A percentile compares a stretch with the other conserved stretches of the same genome.
These are phyloP conservation scores for Peronospora belbahrii DNA, from an alignment of 352 stramenopile genomes.

Conservation along the genomic window DNA sequence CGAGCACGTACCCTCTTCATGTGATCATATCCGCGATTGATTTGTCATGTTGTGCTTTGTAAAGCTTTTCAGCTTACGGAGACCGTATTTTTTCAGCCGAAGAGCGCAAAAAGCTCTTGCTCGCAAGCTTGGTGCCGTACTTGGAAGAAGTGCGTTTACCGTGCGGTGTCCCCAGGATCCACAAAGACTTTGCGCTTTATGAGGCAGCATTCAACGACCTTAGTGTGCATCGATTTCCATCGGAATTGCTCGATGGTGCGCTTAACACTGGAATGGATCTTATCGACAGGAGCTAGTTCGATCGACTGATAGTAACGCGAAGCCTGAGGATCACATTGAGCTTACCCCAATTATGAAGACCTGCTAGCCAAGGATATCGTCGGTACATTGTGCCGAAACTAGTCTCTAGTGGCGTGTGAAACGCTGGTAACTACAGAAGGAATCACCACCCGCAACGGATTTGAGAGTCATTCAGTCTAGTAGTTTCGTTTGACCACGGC, in stretches of 20 bases:
- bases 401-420: constrained; percentile 22
- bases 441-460: constrained; percentile 18
- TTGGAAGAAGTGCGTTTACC: constrained; percentile 37
- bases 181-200: constrained; percentile 53
- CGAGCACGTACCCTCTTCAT: not conserved
- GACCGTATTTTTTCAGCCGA: constrained; percentile 47
- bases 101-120: constrained; percentile 34
- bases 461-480: constrained; percentile 7
- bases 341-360: not conserved
- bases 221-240: constrained; percentile 23
- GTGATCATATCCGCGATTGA: constrained; percentile 2
- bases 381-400: not conserved
- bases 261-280: constrained; percentile 10
- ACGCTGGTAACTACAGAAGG: constrained; percentile 22
- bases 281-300: constrained; percentile 3
- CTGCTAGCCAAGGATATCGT: constrained; percentile 7
- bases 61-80: constrained; percentile 71
- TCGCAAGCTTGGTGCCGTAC: constrained; percentile 47
- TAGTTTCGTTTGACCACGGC: not conserved
- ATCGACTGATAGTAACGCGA: not conserved
- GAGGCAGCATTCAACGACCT: constrained; percentile 77
- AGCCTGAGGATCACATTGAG: constrained; percentile 3
- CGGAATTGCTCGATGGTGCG: constrained; percentile 4
- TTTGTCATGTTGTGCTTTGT: not conserved
- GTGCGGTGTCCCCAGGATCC: constrained; percentile 30